Evolutionary conservation across 1,139 yeast species (phyloP).

Genomic region (Nadsonia commutata): DNA sequence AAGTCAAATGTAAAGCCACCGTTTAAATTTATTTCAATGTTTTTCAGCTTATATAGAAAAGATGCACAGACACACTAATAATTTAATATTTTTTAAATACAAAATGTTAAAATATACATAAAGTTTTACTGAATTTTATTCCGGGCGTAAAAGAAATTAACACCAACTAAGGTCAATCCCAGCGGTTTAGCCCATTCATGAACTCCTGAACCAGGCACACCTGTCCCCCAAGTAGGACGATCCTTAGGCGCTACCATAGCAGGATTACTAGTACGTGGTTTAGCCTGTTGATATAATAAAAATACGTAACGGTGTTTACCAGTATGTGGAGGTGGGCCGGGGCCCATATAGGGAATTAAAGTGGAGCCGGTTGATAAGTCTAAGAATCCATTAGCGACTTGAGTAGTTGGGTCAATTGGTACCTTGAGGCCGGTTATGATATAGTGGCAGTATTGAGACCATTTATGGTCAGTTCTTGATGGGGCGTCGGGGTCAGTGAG

Average conservation of each 20-base stretch:
- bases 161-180: constrained; percentile 50
- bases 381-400: constrained; percentile 20
- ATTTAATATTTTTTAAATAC: neutral
- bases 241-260: constrained; percentile 31
- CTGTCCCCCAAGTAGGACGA: constrained; percentile 80
- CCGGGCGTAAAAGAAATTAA: constrained; percentile 70
- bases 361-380: constrained; percentile 19
- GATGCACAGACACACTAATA: neutral
- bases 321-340: constrained; percentile 73
- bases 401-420: constrained; percentile 25
- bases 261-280: constrained; percentile 11
- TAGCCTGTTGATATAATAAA: constrained; percentile 51
- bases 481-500: constrained; percentile 95
- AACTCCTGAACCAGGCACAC: constrained; percentile 59
- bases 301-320: constrained; percentile 76
- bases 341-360: constrained; percentile 48
- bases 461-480: constrained; percentile 59
- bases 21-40: too few relatives aligned
- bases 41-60: too few relatives aligned
- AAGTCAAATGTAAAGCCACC: too few relatives aligned
- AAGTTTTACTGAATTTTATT: constrained; percentile 29
- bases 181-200: constrained; percentile 60
- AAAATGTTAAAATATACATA: too few relatives aligned
- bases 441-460: constrained; percentile 83
- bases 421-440: constrained; percentile 49